These are phyloP conservation scores for Aspergillus jensenii DNA, from an alignment of 2,329 filamentous ascomycete species.

Conservation along the genomic window DNA sequence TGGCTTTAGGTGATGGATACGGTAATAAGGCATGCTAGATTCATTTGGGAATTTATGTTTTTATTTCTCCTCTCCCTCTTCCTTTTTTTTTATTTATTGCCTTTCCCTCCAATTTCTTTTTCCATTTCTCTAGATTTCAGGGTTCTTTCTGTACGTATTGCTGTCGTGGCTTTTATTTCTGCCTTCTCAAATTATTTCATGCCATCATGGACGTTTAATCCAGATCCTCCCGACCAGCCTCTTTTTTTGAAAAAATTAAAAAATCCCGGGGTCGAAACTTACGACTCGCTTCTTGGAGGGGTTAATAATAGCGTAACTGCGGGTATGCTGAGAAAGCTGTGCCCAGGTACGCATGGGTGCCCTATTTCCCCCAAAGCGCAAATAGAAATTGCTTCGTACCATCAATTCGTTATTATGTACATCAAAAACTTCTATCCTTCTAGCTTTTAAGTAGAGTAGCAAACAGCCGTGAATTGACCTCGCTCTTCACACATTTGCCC, in stretches of 20 bases:
- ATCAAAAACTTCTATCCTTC: not conserved
- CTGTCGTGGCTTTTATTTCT: not conserved
- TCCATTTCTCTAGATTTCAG: not conserved
- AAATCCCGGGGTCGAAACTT: not conserved
- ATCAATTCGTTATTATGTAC: slow-evolving; percentile 2
- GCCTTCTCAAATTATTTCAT: not conserved
- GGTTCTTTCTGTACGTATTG: not conserved
- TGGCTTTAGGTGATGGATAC: not conserved
- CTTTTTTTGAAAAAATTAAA: not conserved
- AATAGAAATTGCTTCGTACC: not conserved
- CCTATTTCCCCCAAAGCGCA: not conserved
- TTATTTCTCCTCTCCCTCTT: not conserved
- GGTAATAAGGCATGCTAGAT: not conserved
- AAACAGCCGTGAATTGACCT: not conserved
- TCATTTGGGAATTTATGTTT: not conserved
- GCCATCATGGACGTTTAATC: not conserved
- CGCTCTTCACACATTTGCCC: not conserved
- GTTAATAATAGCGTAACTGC: not conserved
- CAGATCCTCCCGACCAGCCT: not conserved
- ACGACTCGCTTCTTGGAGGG: not conserved
- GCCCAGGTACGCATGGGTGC: not conserved
- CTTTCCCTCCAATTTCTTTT: not conserved
- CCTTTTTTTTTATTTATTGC: not conserved
- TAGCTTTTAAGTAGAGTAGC: not conserved
- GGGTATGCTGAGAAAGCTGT: too few species aligned